Base-by-base conservation (phyloP, 2,329 filamentous ascomycete species). In the Cytospora chrysosperma region DNA sequence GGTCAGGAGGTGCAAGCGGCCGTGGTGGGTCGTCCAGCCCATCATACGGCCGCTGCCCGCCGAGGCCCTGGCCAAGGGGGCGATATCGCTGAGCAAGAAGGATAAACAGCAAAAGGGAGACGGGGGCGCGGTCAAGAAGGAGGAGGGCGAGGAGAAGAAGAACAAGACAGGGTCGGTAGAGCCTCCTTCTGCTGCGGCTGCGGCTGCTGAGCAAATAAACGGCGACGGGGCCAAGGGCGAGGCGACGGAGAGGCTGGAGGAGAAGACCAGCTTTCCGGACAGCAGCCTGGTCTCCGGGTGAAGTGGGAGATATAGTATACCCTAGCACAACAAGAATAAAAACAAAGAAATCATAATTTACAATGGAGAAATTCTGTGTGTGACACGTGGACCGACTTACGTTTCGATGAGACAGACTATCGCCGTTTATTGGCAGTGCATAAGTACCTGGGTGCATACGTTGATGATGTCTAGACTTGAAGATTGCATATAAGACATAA, bases 11-110 rank as follows among this genome's bases (percentile, higher is more conserved):
- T 96, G 92, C 72, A 89, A 88, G 73, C 79, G 92, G 67, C 93
- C 93, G 1, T 97, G 88, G 85, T 97, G 92, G 92, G 83, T 97
- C 4, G 92, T 88, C 59, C 93, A 98, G 78, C 89, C 94, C 4
- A 91, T 96, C 70, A 85, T 97, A 8, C 81, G 93, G 62, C 93
- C 93, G 49, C 75, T 97, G 71, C 95, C 95, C 0, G 90, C 90
- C 69, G 94, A 98, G 78, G 95, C 95, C 2, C 71, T 95, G 68
- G 88, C 89, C 67, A 93, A 92, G 73, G 93, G 93, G 0, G 88
- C 90, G 2, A 82, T 96, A 74, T 85, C 82, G 63, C 74, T 88
- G 66, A 91, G 88, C 70, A 93, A 92, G 78, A 93, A 93, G 74
- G 81, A 84, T 34, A 80, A 76, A 71, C 79, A 77, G 71, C 80